Evolutionary conservation across 2,329 filamentous ascomycete species (phyloP).

Genomic region (Calonectria ilicicola): DNA sequence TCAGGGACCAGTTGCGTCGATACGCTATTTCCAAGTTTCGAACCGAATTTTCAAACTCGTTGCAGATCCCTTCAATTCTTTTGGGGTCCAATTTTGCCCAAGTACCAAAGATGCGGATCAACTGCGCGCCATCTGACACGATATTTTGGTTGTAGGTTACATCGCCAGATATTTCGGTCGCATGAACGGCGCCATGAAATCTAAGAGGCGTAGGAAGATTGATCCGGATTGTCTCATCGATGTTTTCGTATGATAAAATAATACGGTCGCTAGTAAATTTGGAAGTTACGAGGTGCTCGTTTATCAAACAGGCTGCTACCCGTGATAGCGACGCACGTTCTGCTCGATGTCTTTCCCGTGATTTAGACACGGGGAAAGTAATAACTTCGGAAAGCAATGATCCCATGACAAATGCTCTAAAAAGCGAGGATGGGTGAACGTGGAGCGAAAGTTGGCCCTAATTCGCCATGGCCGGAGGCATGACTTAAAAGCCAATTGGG

Average conservation of each 20-base stretch:
- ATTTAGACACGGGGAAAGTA: background rate
- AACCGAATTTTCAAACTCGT: background rate
- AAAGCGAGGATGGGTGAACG: too few species aligned
- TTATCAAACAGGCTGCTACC: background rate
- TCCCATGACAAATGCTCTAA: background rate
- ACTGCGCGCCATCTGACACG: background rate
- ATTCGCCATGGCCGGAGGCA: too few species aligned
- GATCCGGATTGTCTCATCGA: background rate
- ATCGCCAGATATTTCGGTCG: background rate
- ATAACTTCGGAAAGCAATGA: background rate
- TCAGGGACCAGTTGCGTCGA: background rate
- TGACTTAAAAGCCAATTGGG: too few species aligned
- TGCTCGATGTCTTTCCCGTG: background rate
- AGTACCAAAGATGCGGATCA: background rate
- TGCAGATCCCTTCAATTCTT: background rate
- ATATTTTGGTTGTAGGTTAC: background rate
- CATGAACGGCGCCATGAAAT: background rate
- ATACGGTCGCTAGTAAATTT: background rate
- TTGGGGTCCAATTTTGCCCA: background rate
- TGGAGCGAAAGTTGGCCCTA: too few species aligned
- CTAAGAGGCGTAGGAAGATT: background rate
- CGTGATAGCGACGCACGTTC: background rate
- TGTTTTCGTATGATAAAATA: background rate
- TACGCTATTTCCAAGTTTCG: background rate
- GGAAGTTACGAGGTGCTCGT: background rate